Evolutionary conservation across 352 stramenopile species (phyloP).

Genomic region (Phytophthora gonapodyides): DNA sequence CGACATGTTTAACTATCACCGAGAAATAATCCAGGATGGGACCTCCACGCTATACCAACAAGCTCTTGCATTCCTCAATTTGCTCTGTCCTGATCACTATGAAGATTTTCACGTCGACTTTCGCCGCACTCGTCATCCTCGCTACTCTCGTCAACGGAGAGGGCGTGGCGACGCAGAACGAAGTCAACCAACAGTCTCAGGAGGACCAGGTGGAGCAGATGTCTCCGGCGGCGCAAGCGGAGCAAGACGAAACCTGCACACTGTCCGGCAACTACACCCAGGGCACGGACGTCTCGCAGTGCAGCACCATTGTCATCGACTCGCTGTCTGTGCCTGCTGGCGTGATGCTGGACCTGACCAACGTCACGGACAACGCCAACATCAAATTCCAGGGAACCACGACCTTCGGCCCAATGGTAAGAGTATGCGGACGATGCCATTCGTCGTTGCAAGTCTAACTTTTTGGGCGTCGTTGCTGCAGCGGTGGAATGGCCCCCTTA

Average conservation of each 20-base stretch:
- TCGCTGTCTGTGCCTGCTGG: constrained; percentile 36
- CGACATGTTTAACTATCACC: too few relatives aligned
- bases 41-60: too few relatives aligned
- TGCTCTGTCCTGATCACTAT: constrained; percentile 11
- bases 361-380: constrained; percentile 26
- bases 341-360: constrained; percentile 39
- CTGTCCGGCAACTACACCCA: constrained; percentile 34
- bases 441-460: background rate
- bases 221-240: constrained; percentile 12
- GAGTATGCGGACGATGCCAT: background rate
- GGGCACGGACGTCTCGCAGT: constrained; percentile 29
- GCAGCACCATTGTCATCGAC: constrained; percentile 31
- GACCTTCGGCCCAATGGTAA: constrained; percentile 36
- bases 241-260: constrained; percentile 30
- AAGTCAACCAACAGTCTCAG: constrained; percentile 13
- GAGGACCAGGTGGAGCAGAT: constrained; percentile 15
- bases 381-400: constrained; percentile 45
- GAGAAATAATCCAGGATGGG: too few relatives aligned
- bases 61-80: constrained; percentile 19
- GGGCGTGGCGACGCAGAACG: constrained; percentile 13
- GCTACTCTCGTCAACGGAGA: constrained; percentile 8
- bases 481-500: constrained; percentile 35
- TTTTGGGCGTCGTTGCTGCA: constrained; percentile 3
- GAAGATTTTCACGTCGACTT: constrained; percentile 11
- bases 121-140: constrained; percentile 11